Conservation (phyloP, 257 asterid species). For the Solanum sparsipilum region DNA sequence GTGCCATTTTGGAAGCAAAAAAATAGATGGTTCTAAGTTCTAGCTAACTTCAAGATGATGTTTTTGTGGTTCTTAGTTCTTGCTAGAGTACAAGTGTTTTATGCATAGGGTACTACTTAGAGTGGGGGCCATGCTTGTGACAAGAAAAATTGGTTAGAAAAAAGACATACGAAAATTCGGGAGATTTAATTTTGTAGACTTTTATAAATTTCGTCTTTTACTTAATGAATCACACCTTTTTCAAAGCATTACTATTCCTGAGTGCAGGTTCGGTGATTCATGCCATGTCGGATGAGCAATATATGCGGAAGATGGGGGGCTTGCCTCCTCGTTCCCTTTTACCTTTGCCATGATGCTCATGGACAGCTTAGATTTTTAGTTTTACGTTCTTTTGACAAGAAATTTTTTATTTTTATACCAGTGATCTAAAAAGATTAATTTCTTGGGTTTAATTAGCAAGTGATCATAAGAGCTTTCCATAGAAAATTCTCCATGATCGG, state of each 20-base stretch:
- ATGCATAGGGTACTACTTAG: neutral
- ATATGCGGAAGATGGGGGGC: too few relatives aligned
- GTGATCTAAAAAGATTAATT: neutral
- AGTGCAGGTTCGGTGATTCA: too few relatives aligned
- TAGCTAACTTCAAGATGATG: neutral
- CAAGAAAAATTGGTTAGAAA: neutral
- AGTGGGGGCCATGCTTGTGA: neutral
- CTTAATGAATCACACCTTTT: too few relatives aligned
- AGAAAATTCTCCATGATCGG: neutral
- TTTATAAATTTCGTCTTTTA: neutral
- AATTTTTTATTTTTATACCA: fast-evolving
- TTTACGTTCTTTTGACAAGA: neutral
- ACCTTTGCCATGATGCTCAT: too few relatives aligned
- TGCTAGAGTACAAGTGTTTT: neutral
- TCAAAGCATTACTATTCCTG: too few relatives aligned
- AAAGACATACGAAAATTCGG: neutral
- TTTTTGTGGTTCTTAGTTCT: slow-evolving; percentile 14
- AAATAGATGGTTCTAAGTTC: neutral
- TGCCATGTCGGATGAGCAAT: too few relatives aligned
- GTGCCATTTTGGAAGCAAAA: slow-evolving; percentile 9
- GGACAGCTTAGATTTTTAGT: neutral
- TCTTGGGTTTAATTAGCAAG: neutral
- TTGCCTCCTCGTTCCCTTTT: too few relatives aligned
- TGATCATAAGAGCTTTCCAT: fast-evolving
- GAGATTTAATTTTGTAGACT: neutral